Conservation (phyloP, 768 basidiomycete species). For the Podaxis sp. region DNA sequence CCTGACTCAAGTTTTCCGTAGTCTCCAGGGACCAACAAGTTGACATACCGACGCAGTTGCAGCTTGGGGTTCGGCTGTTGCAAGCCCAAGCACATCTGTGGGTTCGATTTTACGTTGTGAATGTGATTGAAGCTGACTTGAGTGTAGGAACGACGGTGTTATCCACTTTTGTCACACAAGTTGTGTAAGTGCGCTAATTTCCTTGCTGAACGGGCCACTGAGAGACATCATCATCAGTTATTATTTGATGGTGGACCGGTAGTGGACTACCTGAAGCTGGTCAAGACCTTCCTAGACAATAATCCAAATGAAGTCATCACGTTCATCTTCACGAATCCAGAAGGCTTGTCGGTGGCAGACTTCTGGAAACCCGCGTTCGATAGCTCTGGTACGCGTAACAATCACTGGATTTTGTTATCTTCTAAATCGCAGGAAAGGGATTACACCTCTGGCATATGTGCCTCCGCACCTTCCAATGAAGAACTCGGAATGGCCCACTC, state of each 20-base stretch:
- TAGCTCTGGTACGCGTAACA: slow-evolving; percentile 35
- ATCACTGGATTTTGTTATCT: background rate
- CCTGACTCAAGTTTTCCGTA: slow-evolving; percentile 14
- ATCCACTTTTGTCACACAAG: slow-evolving; percentile 71
- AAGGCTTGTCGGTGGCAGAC: slow-evolving; percentile 44
- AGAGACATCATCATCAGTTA: slow-evolving; percentile 20
- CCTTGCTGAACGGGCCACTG: background rate
- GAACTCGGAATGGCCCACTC: slow-evolving; percentile 57
- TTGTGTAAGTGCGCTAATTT: slow-evolving; percentile 33
- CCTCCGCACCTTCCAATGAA: slow-evolving; percentile 46
- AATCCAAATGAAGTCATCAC: slow-evolving; percentile 69
- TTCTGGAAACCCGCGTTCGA: slow-evolving; percentile 56
- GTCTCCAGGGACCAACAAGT: slow-evolving; percentile 52
- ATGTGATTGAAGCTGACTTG: background rate
- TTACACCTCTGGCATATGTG: slow-evolving; percentile 46
- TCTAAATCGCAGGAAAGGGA: slow-evolving; percentile 25
- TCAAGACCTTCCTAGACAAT: slow-evolving; percentile 53
- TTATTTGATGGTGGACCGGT: slow-evolving; percentile 57
- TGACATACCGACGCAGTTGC: slow-evolving; percentile 46
- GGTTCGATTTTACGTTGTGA: slow-evolving; percentile 7
- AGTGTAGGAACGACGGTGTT: slow-evolving; percentile 33
- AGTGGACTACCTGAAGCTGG: slow-evolving; percentile 44
- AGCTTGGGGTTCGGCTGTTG: slow-evolving; percentile 51
- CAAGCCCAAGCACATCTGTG: slow-evolving; percentile 57
- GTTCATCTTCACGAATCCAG: slow-evolving; percentile 66